A percentile compares a stretch with the other conserved stretches of the same genome.
Evolutionary conservation across 208 protist genomes (phyloP).

Genomic region (Leishmania braziliensis): DNA sequence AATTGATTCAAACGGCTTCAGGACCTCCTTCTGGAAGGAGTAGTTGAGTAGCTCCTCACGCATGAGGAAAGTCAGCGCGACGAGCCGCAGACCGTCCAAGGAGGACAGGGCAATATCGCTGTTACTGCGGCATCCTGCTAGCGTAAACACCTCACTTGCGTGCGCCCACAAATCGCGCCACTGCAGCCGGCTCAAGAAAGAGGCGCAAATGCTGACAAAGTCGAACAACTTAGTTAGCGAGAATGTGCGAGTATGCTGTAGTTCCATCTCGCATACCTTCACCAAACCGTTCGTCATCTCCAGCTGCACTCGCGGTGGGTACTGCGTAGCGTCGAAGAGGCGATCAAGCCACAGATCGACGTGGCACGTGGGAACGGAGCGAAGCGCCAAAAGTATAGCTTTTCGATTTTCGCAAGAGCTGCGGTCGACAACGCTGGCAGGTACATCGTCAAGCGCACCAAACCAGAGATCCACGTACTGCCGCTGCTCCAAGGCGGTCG

Average conservation of each 20-base stretch:
- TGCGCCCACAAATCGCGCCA: constrained; percentile 83
- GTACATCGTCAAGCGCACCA: constrained; percentile 61
- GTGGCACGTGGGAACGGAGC: constrained; percentile 36
- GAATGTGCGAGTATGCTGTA: constrained; percentile 74
- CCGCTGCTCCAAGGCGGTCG: not conserved
- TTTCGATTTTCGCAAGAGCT: constrained; percentile 40
- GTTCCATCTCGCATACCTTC: constrained; percentile 72
- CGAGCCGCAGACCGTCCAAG: constrained; percentile 67
- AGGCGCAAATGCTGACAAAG: constrained; percentile 81
- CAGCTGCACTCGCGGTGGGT: constrained; percentile 61
- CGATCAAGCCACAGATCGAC: constrained; percentile 84
- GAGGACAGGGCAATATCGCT: constrained; percentile 61
- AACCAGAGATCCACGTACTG: constrained; percentile 70
- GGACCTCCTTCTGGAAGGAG: constrained; percentile 86
- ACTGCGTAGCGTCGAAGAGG: constrained; percentile 82
- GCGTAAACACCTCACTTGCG: constrained; percentile 70
- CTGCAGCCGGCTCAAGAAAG: constrained; percentile 73
- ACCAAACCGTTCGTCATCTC: constrained; percentile 78
- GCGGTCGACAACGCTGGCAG: constrained; percentile 41
- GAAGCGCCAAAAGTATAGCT: constrained; percentile 50
- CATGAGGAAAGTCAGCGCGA: constrained; percentile 77
- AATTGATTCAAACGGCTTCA: constrained; percentile 77
- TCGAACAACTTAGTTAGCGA: constrained; percentile 85
- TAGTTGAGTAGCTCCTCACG: constrained; percentile 83
- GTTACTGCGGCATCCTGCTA: constrained; percentile 51